These are phyloP conservation scores for Zostera marina DNA, from an alignment of 116 monocot genomes.

Conservation along the genomic window DNA sequence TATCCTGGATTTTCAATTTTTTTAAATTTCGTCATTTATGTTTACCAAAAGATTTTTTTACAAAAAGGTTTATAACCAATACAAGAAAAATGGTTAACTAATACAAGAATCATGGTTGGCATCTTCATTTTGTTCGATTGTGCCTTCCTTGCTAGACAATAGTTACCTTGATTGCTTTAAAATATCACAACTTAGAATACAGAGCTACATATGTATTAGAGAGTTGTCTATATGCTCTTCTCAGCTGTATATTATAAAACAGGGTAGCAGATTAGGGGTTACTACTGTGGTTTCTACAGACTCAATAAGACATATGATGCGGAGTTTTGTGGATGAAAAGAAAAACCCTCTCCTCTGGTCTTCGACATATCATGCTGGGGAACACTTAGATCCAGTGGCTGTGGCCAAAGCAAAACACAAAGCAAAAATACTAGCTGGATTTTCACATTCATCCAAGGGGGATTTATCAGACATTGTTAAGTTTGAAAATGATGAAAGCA, in stretches of 20 bases:
- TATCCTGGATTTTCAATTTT: no score
- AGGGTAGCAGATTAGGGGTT: conserved; percentile 87
- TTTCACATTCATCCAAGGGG: conserved; percentile 19
- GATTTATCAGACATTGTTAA: conserved; percentile 25
- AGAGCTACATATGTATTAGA: neutral
- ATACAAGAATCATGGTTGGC: neutral
- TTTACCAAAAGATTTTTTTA: no score
- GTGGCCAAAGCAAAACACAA: conserved; percentile 79
- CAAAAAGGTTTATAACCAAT: no score
- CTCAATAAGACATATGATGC: conserved; percentile 98
- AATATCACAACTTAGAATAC: neutral
- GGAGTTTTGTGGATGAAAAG: conserved; percentile 76
- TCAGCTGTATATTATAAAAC: conserved; percentile 6
- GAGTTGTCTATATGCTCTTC: neutral
- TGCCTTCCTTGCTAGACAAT: neutral
- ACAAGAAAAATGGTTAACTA: neutral
- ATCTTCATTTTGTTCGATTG: neutral
- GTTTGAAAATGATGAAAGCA: conserved; percentile 13
- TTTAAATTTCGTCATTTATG: no score
- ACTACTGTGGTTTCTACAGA: conserved; percentile 97
- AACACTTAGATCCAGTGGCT: conserved; percentile 72
- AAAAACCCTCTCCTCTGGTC: conserved; percentile 89
- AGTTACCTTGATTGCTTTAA: no score
- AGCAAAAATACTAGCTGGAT: conserved; percentile 45
- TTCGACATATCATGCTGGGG: conserved; percentile 98